Evolutionary conservation across 2,329 filamentous ascomycete genomes (phyloP), one percentile per base, ranked within the genome.

Genomic region (Alternaria atra): DNA sequence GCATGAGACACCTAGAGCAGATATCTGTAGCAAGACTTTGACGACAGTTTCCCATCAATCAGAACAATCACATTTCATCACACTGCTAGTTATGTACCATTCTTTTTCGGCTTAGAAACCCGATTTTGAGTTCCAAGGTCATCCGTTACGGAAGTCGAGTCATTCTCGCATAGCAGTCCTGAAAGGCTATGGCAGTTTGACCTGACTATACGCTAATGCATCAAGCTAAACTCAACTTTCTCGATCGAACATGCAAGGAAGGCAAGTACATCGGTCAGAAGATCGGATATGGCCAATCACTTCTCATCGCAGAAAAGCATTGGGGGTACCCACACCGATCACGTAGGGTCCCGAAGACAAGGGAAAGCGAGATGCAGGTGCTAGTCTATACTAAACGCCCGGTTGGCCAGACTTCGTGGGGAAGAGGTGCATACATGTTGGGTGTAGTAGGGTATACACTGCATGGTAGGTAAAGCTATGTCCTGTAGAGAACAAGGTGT

Each of bases 181-280:
- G 13, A 23, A 46, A 17, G 17, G 6, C 15, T 25, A 40, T 17
- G 30, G 27, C 30, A 46, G 42, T 46, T 13, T 32, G 27, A 5
- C 37, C 50, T 17, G 27, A 58, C 50, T 54, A 54, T 42, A 54
- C 42, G 42, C 50, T 58, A 47, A 47, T 32, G 42, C 34, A 54
- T 13, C 12, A 54, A 3, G 27, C 34, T 47, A 25, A 34, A 30
- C 12, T 23, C 17, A 32, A 15, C 29, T 32, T 32, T 27, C 34
- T 32, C 17, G 27, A 47, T 53, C 20, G 43, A 43, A 48, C 40
- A 40, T 54, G 42, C 43, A 58, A 34, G 30, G 54, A 53, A 58
- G 43, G 20, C 43, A 51, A 29, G 39, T 35, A 58, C 29, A 54
- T 52, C 13, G 42, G 34, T 46, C 50, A 54, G 55, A 42, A 40